These are phyloP conservation scores for Aspergillus puulaauensis DNA, from an alignment of 2,329 filamentous ascomycete genomes.

Conservation along the genomic window DNA sequence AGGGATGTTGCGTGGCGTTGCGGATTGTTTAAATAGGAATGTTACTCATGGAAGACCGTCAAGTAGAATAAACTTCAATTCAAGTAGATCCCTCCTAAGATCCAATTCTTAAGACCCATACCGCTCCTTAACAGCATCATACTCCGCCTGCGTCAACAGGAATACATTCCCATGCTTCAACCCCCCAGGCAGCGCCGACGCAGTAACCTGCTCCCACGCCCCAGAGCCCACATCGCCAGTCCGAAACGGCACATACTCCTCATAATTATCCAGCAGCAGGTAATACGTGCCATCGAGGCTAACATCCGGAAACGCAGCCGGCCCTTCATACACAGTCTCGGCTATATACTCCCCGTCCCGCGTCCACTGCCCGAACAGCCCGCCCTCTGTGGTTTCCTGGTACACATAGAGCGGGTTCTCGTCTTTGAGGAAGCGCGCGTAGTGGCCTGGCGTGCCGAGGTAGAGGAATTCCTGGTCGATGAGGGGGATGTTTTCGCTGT, in stretches of 20 bases:
- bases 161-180: slow-evolving; percentile 14
- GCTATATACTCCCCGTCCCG: background rate
- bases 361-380: slow-evolving; percentile 5
- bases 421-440: slow-evolving; percentile 3
- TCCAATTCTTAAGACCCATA: background rate
- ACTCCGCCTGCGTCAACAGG: background rate
- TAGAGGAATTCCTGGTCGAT: slow-evolving; percentile 11
- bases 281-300: background rate
- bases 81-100: background rate
- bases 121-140: background rate
- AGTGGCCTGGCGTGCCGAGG: background rate
- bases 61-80: background rate
- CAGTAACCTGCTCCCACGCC: background rate
- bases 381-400: slow-evolving; percentile 1
- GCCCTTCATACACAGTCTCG: background rate
- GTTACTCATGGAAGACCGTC: no score
- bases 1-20: no score
- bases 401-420: slow-evolving; percentile 6
- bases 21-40: no score
- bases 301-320: slow-evolving; percentile 4
- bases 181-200: slow-evolving; percentile 1
- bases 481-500: slow-evolving; percentile 2
- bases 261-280: slow-evolving; percentile 8
- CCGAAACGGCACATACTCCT: slow-evolving; percentile 9
- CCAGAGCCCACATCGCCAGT: background rate